Percentiles rank a stretch among this genome's conserved stretches.
Conservation (phyloP, 805 yeast species). For the Candida hungchunana region DNA sequence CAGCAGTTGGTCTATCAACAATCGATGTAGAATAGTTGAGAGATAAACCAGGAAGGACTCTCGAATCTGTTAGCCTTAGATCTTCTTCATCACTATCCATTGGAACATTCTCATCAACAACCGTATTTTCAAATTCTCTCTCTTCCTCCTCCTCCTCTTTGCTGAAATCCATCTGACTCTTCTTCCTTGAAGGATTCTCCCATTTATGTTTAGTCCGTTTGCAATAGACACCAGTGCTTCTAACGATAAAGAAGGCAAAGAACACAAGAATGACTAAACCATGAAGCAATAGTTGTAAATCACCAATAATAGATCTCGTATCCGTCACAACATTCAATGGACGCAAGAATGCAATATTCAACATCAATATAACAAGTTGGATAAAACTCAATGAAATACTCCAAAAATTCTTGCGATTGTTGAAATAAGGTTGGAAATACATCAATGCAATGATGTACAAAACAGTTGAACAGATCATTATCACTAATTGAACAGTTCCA, state of each 20-base stretch:
- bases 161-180: no score
- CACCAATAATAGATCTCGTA: conserved; percentile 37
- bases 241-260: conserved; percentile 6
- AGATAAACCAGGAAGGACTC: conserved; percentile 13
- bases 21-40: conserved; percentile 5
- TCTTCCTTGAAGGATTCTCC: no score
- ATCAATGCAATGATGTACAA: conserved; percentile 26
- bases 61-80: conserved; percentile 9
- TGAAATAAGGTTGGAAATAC: conserved; percentile 26
- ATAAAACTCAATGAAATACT: conserved; percentile 34
- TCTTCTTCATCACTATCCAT: not conserved
- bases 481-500: conserved; percentile 42
- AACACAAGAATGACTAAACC: conserved; percentile 4
- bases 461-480: conserved; percentile 35
- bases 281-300: conserved; percentile 9
- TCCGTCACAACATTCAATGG: conserved; percentile 34
- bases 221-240: conserved; percentile 5
- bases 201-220: conserved; percentile 1
- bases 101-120: not conserved
- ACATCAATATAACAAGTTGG: conserved; percentile 34
- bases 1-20: conserved; percentile 5
- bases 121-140: not conserved
- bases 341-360: conserved; percentile 41
- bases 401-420: conserved; percentile 30
- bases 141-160: not conserved